Percentiles rank a stretch among this genome's conserved stretches.
Evolutionary conservation across 345 rosid species (phyloP).

Genomic region (sweet orange (Citrus sinensis)): DVS_A1.0 CM039167.1:15962001-15962500

Average conservation of each 20-base stretch:
- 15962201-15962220: slow-evolving; percentile 44
- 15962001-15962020: slow-evolving; percentile 41
- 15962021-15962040: slow-evolving; percentile 58
- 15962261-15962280: slow-evolving; percentile 62
- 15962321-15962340: slow-evolving; percentile 57
- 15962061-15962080: slow-evolving; percentile 41
- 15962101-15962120: slow-evolving; percentile 55
- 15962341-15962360: slow-evolving; percentile 39
- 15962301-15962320: slow-evolving; percentile 61
- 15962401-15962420: slow-evolving; percentile 51
- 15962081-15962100: slow-evolving; percentile 58
- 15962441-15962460: slow-evolving; percentile 52
- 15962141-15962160: slow-evolving; percentile 49
- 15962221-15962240: slow-evolving; percentile 53
- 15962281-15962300: slow-evolving; percentile 39
- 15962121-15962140: slow-evolving; percentile 44
- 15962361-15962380: slow-evolving; percentile 46
- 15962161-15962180: slow-evolving; percentile 55
- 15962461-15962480: slow-evolving; percentile 64
- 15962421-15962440: slow-evolving; percentile 34
- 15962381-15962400: slow-evolving; percentile 60
- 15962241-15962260: slow-evolving; percentile 63
- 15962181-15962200: slow-evolving; percentile 61
- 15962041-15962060: slow-evolving; percentile 60
- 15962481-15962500: slow-evolving; percentile 39